Conservation (phyloP, 75 land plant genomes). For the Adiantum capillusveneris region DNA sequence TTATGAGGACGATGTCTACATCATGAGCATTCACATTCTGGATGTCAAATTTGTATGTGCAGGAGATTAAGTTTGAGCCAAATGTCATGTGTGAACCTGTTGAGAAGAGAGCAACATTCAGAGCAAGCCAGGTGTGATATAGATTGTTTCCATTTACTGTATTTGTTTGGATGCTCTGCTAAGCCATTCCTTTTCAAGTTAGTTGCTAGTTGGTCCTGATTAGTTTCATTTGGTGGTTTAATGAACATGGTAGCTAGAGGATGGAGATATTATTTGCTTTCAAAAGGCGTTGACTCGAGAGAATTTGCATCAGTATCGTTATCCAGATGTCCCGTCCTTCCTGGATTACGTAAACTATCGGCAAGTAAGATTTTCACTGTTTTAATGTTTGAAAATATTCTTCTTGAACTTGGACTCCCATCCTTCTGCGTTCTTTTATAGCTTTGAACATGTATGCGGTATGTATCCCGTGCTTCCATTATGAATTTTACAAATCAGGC, state of each 20-base stretch:
- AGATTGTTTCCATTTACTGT: too few species aligned
- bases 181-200: background rate
- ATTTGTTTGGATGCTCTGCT: background rate
- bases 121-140: slow-evolving; percentile 61
- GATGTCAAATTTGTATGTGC: slow-evolving; percentile 3
- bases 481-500: too few species aligned
- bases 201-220: background rate
- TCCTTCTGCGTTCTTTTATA: background rate
- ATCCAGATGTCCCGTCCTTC: slow-evolving; percentile 91
- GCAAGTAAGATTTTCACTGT: slow-evolving; percentile 41
- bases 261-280: slow-evolving; percentile 95
- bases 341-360: slow-evolving; percentile 92
- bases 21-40: background rate
- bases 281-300: slow-evolving; percentile 57
- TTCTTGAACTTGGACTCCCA: background rate
- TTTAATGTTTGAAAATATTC: background rate
- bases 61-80: slow-evolving; percentile 99
- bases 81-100: slow-evolving; percentile 93
- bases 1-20: background rate
- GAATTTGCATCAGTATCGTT: slow-evolving; percentile 49
- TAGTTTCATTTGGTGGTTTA: background rate
- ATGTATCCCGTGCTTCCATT: too few species aligned
- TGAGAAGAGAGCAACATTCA: slow-evolving; percentile 66
- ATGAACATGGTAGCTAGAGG: slow-evolving; percentile 61
- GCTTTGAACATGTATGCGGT: too few species aligned